Evolutionary conservation across 306 rosid species (phyloP).

Genomic region (Cucurbita ficifolia): DNA sequence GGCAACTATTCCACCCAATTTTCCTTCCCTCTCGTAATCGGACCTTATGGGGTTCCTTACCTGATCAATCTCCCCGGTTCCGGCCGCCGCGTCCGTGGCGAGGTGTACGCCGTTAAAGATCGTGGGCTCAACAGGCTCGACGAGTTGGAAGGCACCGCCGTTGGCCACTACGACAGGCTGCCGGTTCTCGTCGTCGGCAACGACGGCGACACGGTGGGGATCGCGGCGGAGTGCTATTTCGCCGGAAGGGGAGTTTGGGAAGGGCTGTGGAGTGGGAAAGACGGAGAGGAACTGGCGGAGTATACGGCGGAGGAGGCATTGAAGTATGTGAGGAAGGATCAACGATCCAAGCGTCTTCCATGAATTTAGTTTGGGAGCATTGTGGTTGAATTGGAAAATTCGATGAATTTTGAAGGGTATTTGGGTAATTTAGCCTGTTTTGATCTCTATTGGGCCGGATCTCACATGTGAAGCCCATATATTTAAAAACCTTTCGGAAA

Average conservation of each 20-base stretch:
- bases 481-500: too few species aligned
- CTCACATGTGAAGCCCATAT: too few species aligned
- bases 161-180: conserved; percentile 40
- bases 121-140: conserved; percentile 35
- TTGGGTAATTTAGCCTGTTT: background rate
- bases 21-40: conserved; percentile 29
- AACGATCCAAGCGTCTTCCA: background rate
- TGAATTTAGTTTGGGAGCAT: too few species aligned
- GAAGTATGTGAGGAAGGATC: conserved; percentile 17
- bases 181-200: conserved; percentile 13
- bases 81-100: conserved; percentile 39
- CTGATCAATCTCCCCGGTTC: conserved; percentile 45
- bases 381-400: background rate
- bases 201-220: background rate
- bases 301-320: conserved; percentile 21
- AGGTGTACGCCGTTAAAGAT: conserved; percentile 34
- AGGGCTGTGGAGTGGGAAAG: conserved; percentile 33
- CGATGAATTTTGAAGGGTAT: background rate
- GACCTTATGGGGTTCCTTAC: conserved; percentile 57
- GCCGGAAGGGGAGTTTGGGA: conserved; percentile 41
- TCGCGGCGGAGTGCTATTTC: conserved; percentile 44
- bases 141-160: conserved; percentile 30
- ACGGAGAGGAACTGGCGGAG: conserved; percentile 22
- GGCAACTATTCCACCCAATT: background rate
- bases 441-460: too few species aligned